These are phyloP conservation scores for Plasmodium fragile DNA, from an alignment of 169 alveolate species.

Conservation along the genomic window DNA sequence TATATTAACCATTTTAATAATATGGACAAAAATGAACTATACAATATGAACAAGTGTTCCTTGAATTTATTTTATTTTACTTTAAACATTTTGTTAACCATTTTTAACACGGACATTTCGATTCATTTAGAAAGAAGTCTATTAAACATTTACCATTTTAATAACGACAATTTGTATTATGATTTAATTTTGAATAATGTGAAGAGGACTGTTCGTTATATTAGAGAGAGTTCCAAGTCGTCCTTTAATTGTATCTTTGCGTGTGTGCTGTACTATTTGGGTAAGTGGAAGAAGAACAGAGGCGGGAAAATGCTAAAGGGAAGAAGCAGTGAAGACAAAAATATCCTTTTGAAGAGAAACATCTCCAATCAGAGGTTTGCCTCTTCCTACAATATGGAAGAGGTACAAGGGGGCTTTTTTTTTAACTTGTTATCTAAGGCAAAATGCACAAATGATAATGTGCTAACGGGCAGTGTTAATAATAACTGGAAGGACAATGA, in stretches of 20 bases:
- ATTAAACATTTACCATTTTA: constrained; percentile 22
- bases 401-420: neutral
- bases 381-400: neutral
- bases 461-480: neutral
- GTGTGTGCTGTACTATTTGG: constrained; percentile 37
- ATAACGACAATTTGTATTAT: constrained; percentile 37
- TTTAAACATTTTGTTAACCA: constrained; percentile 43
- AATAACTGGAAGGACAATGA: neutral
- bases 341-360: neutral
- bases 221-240: constrained; percentile 25
- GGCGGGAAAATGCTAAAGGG: constrained; percentile 8
- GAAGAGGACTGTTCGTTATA: constrained; percentile 2
- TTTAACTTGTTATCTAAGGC: neutral
- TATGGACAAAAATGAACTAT: constrained; percentile 14
- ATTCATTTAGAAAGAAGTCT: constrained; percentile 42
- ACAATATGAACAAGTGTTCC: constrained; percentile 45
- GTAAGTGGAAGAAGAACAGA: constrained; percentile 5
- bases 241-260: constrained; percentile 56
- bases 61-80: constrained; percentile 63
- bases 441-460: neutral
- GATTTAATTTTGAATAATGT: constrained; percentile 37
- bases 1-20: constrained; percentile 15
- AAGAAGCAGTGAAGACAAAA: neutral
- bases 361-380: neutral
- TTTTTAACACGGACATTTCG: constrained; percentile 61